phyloP scores from a whole-genome alignment of 2,329 filamentous ascomycete species.

The Zymoseptoria passerinii region DNA sequence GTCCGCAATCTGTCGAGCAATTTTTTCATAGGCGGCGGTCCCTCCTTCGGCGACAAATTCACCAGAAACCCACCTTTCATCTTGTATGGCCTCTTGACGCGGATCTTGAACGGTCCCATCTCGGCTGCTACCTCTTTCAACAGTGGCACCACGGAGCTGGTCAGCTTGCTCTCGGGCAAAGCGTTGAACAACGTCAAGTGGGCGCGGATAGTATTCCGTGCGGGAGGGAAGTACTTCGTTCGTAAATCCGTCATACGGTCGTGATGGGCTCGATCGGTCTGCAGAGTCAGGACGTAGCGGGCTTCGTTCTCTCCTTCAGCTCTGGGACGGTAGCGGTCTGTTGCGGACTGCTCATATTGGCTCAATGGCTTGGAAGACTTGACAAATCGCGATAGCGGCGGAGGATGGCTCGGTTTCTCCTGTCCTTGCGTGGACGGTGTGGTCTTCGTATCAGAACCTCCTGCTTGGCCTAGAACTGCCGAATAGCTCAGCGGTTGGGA shows the following conservation, averaged over 20 bases:
- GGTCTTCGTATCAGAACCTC: neutral
- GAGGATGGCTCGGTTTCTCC: neutral
- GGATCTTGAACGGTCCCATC: slow-evolving; percentile 31
- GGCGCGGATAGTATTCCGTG: slow-evolving; percentile 36
- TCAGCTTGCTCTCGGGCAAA: slow-evolving; percentile 34
- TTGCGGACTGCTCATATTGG: neutral
- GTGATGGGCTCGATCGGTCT: slow-evolving; percentile 32
- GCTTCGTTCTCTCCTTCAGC: slow-evolving; percentile 27
- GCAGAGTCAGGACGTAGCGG: slow-evolving; percentile 38
- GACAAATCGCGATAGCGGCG: neutral
- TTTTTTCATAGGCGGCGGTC: slow-evolving; percentile 24
- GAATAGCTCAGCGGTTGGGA: slow-evolving; percentile 2
- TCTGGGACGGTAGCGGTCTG: slow-evolving; percentile 1
- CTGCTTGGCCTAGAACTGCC: neutral
- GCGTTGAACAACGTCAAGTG: slow-evolving; percentile 42
- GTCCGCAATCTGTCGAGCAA: slow-evolving; percentile 30
- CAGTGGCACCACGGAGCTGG: slow-evolving; percentile 28
- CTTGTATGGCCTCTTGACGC: slow-evolving; percentile 33
- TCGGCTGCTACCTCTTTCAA: slow-evolving; percentile 25
- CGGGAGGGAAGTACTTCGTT: slow-evolving; percentile 35
- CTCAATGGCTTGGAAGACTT: neutral
- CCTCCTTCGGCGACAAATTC: slow-evolving; percentile 27
- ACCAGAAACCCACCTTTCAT: slow-evolving; percentile 37
- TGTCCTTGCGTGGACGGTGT: neutral
- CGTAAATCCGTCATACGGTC: slow-evolving; percentile 34